Percentiles rank a stretch among this genome's conserved stretches.
These are phyloP conservation scores for Umbelopsis sp. DNA, from an alignment of 192 early-diverging fungal species.

Conservation along the genomic window DNA sequence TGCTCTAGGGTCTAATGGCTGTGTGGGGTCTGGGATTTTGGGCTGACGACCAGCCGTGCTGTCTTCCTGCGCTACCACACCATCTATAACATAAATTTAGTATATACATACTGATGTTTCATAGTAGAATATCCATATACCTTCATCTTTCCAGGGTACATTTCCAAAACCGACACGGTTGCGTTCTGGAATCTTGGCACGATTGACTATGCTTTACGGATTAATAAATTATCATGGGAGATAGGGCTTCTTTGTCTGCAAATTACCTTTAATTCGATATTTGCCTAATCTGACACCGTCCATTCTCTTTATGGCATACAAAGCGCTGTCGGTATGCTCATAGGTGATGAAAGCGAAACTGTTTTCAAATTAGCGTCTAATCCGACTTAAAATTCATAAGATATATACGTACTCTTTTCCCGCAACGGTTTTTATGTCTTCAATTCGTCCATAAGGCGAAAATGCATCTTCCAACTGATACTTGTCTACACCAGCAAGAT, in stretches of 20 bases:
- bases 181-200: constrained; percentile 56
- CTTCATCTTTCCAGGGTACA: constrained; percentile 57
- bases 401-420: constrained; percentile 46
- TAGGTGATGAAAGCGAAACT: constrained; percentile 57
- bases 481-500: constrained; percentile 38
- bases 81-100: constrained; percentile 10
- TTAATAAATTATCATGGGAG: not conserved
- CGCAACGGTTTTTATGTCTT: constrained; percentile 51
- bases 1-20: constrained; percentile 1
- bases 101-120: no score
- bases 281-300: constrained; percentile 47
- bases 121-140: constrained; percentile 4
- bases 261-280: constrained; percentile 36
- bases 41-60: not conserved
- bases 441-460: constrained; percentile 48
- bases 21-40: not conserved
- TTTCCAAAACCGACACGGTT: constrained; percentile 57
- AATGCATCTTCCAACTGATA: constrained; percentile 38
- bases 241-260: not conserved
- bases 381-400: no score
- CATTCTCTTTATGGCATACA: constrained; percentile 48
- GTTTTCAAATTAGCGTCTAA: not conserved
- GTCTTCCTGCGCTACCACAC: constrained; percentile 26
- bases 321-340: constrained; percentile 42
- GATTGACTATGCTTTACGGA: constrained; percentile 40